Base-by-base conservation (phyloP, 2,329 filamentous ascomycete genomes). In the Apiospora kogelbergensis region DNA sequence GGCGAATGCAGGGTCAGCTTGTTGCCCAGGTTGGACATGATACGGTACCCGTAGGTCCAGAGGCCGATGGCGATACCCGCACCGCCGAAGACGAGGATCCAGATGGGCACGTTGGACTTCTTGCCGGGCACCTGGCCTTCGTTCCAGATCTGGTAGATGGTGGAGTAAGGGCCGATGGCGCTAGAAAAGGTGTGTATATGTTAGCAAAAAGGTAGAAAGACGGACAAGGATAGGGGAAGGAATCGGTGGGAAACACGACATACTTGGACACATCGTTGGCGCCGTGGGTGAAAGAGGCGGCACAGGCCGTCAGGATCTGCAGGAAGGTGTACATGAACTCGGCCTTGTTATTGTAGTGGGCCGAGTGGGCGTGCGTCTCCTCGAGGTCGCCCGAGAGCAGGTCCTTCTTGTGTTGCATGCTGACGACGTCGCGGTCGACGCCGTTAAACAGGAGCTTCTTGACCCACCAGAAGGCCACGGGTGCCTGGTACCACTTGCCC, bases 281-380 rank as follows among this genome's bases (percentile, higher is more conserved):
- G 30, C 90, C 90, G 79, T 92, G 89, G 1, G 86, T 86, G 71
- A 91, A 90, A 3, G 88, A 90, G 17, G 88, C 86, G 41, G 88
- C 88, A 72, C 86, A 85, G 11, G 89, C 88, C 6, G 88, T 89
- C 79, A 89, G 82, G 73, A 89, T 78, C 73, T 89, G 88, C 40
- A 88, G 82, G 78, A 88, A 90, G 6, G 85, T 87, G 78, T 87
- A 90, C 65, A 88, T 81, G 79, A 87, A 87, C 78, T 91, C 89
- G 72, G 85, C 82, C 71, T 86, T 84, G 79, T 91, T 91, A 74
- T 89, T 84, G 78, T 86, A 91, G 76, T 90, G 88, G 37, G 83
- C 79, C 2, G 86, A 88, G 37, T 82, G 83, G 20, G 86, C 86
- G 75, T 90, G 86, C 68, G 88, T 82, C 68, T 84, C 84, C 37